Percentiles rank a stretch among this genome's conserved stretches.
These are phyloP conservation scores for Sporobolomyces pararoseus DNA, from an alignment of 768 basidiomycete species.

Conservation along the genomic window DNA sequence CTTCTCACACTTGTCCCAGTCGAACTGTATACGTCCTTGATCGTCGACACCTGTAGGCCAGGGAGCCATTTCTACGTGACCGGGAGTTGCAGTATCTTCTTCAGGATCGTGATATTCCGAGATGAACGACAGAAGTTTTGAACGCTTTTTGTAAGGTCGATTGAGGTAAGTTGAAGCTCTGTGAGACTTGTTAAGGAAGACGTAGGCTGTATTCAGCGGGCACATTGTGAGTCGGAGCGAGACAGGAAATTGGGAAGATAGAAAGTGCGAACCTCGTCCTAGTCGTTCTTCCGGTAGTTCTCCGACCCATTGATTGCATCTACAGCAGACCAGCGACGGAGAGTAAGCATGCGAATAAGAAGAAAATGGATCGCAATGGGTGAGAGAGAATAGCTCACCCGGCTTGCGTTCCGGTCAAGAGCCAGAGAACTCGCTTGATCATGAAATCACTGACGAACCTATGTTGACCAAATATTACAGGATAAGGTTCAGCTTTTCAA, in stretches of 20 bases:
- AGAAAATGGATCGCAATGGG: not conserved
- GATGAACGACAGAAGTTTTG: slow-evolving; percentile 55
- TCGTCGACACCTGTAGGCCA: slow-evolving; percentile 56
- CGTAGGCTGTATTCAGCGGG: slow-evolving; percentile 53
- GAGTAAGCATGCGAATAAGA: slow-evolving; percentile 46
- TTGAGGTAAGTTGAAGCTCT: slow-evolving; percentile 61
- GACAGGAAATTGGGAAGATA: not conserved
- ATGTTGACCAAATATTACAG: not conserved
- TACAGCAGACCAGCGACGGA: slow-evolving; percentile 29
- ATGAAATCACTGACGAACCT: slow-evolving; percentile 55
- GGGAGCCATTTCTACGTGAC: slow-evolving; percentile 57
- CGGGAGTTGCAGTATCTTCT: slow-evolving; percentile 52
- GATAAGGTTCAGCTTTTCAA: no score
- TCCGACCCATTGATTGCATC: slow-evolving; percentile 65
- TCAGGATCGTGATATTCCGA: slow-evolving; percentile 62
- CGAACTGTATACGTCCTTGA: slow-evolving; percentile 55
- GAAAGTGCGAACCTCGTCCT: slow-evolving; percentile 49
- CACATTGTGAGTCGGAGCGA: no score
- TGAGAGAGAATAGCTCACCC: slow-evolving; percentile 1
- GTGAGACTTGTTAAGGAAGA: slow-evolving; percentile 61
- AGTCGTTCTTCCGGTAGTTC: slow-evolving; percentile 58
- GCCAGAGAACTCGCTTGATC: slow-evolving; percentile 60
- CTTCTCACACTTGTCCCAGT: slow-evolving; percentile 49
- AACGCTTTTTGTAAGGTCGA: slow-evolving; percentile 55
- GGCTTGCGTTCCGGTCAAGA: slow-evolving; percentile 56